Conservation (phyloP, 495 filamentous ascomycete species). For the Pseudevernia furfuracea region DNA sequence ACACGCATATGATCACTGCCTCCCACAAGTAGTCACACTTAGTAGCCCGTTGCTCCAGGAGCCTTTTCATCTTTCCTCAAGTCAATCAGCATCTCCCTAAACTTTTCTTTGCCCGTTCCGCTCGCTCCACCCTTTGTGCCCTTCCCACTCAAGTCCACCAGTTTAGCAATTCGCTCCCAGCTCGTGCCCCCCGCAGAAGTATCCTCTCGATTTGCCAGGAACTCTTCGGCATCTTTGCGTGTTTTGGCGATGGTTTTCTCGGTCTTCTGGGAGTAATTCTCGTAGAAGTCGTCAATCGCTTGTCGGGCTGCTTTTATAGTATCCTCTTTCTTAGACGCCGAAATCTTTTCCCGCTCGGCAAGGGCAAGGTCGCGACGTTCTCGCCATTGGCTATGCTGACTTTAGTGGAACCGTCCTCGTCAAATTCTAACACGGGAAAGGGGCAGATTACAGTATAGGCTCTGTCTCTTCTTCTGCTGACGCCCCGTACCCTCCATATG, state of each 20-base stretch:
- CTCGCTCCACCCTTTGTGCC: conserved; percentile 73
- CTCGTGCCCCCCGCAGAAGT: conserved; percentile 88
- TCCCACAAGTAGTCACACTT: conserved; percentile 7
- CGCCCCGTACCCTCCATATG: conserved; percentile 41
- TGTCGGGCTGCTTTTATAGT: conserved; percentile 78
- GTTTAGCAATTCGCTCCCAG: conserved; percentile 96
- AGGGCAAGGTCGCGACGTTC: conserved; percentile 73
- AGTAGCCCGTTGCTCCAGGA: conserved; percentile 68
- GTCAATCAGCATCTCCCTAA: conserved; percentile 82
- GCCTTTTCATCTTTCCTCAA: conserved; percentile 92
- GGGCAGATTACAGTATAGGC: conserved; percentile 56
- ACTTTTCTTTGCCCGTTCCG: conserved; percentile 87
- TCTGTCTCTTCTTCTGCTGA: conserved; percentile 71
- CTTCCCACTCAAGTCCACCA: conserved; percentile 95
- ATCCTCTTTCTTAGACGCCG: conserved; percentile 65
- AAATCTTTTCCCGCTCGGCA: conserved; percentile 68
- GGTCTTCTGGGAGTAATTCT: conserved; percentile 96
- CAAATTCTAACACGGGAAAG: conserved; percentile 1
- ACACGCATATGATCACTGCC: conserved; percentile 1
- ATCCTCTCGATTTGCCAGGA: conserved; percentile 79
- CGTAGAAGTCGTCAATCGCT: conserved; percentile 97
- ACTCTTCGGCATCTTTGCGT: conserved; percentile 86
- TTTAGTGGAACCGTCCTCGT: not conserved
- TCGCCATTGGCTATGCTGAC: conserved; percentile 63
- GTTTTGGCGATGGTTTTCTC: conserved; percentile 85